A percentile compares a stretch with the other conserved stretches of the same genome.
phyloP scores from a whole-genome alignment of 176 grass and related monocot species.

The Oryza punctata region DNA sequence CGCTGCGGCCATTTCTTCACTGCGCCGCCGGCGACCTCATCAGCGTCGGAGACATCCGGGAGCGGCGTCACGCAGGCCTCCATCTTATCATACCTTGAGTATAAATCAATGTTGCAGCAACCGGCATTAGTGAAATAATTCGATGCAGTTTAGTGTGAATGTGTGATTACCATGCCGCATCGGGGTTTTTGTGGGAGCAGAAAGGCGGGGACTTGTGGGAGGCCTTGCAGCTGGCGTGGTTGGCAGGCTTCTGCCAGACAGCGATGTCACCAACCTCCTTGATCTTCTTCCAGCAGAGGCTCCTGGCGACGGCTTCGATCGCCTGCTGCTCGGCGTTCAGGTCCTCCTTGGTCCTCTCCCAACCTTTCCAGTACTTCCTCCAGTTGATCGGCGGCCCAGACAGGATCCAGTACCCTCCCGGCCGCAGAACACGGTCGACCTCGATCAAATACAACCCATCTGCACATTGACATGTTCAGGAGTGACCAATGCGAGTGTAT shows the following conservation, averaged over 20 bases:
- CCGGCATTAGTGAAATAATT: background rate
- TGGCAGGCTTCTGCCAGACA: slow-evolving; percentile 88
- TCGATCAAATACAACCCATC: slow-evolving; percentile 84
- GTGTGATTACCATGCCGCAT: slow-evolving; percentile 69
- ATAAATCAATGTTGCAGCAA: background rate
- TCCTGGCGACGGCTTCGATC: slow-evolving; percentile 64
- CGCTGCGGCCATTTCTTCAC: slow-evolving; percentile 83
- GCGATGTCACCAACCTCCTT: slow-evolving; percentile 84
- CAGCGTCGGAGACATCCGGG: slow-evolving; percentile 50
- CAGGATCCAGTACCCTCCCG: slow-evolving; percentile 91
- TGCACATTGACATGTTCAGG: slow-evolving; percentile 3
- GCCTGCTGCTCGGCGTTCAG: slow-evolving; percentile 73
- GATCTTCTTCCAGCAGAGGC: slow-evolving; percentile 94
- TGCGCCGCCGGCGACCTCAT: slow-evolving; percentile 62
- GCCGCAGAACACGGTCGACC: slow-evolving; percentile 78
- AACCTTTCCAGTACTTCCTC: slow-evolving; percentile 78
- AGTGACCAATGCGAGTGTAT: background rate
- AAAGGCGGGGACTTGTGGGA: slow-evolving; percentile 61
- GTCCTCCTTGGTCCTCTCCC: slow-evolving; percentile 78
- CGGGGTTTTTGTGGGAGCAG: slow-evolving; percentile 58
- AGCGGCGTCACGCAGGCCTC: slow-evolving; percentile 78
- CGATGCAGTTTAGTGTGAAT: background rate
- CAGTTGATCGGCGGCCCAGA: slow-evolving; percentile 94
- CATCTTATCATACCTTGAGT: slow-evolving; percentile 90
- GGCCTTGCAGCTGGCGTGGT: slow-evolving; percentile 72